Percentiles rank a stretch among this genome's conserved stretches.
These are phyloP conservation scores for Cynara cardunculus DNA, from an alignment of 129 eudicot species.

Conservation along the genomic window DNA sequence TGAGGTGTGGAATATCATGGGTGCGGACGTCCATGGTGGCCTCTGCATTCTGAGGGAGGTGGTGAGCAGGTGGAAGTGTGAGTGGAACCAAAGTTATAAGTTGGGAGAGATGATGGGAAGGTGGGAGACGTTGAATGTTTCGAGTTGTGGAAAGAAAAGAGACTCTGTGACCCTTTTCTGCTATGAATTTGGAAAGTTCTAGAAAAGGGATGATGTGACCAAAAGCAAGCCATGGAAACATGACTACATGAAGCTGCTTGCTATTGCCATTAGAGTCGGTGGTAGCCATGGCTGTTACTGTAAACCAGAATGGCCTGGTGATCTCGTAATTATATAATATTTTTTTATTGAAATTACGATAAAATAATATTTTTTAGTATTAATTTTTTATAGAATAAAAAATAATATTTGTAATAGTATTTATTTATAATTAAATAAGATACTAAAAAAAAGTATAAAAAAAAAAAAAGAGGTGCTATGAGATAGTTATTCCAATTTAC, in stretches of 20 bases:
- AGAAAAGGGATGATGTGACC: constrained; percentile 54
- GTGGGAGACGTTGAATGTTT: constrained; percentile 57
- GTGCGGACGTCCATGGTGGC: constrained; percentile 43
- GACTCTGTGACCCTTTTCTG: constrained; percentile 48
- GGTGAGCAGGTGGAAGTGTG: constrained; percentile 26
- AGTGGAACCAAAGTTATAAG: constrained; percentile 30
- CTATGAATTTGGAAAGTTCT: constrained; percentile 45
- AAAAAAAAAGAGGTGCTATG: too few relatives aligned
- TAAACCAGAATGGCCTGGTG: neutral
- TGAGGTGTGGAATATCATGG: constrained; percentile 33
- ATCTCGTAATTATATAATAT: too few relatives aligned
- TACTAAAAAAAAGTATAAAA: too few relatives aligned
- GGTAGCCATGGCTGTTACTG: constrained; percentile 2
- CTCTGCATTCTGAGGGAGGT: constrained; percentile 43
- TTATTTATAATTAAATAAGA: too few relatives aligned
- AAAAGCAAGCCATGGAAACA: constrained; percentile 63
- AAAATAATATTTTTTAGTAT: too few relatives aligned
- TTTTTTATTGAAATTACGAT: too few relatives aligned
- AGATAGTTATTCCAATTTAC: too few relatives aligned
- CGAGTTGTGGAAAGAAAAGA: constrained; percentile 46
- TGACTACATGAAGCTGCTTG: constrained; percentile 35
- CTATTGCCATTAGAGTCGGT: neutral
- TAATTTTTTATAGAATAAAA: too few relatives aligned
- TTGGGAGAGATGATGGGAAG: constrained; percentile 22
- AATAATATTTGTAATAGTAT: too few relatives aligned